phyloP scores from a whole-genome alignment of 2,329 filamentous ascomycete species.

The Verticillium isaacii region DNA sequence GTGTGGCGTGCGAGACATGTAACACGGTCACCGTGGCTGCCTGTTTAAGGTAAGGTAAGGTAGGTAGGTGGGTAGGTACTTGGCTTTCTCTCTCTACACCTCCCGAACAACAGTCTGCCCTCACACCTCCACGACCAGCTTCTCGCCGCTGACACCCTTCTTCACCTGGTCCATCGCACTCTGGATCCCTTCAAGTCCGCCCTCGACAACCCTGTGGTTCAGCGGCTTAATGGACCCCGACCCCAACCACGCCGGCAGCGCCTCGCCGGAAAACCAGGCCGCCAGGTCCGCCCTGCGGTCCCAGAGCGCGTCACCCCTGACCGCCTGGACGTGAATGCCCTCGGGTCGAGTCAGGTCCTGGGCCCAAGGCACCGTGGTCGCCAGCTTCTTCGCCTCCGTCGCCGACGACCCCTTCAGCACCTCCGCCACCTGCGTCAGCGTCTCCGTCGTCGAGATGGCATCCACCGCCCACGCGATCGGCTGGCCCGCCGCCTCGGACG shows the following conservation, averaged over 20 bases:
- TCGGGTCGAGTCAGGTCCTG: background rate
- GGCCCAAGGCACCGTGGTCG: background rate
- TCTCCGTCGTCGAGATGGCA: slow-evolving; percentile 3
- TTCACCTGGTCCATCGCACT: slow-evolving; percentile 35
- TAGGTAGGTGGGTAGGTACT: too few relatives aligned
- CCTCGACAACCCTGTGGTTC: slow-evolving; percentile 32
- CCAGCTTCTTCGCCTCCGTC: background rate
- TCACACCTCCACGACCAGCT: slow-evolving; percentile 23
- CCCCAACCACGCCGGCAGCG: slow-evolving; percentile 17
- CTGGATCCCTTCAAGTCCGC: slow-evolving; percentile 27
- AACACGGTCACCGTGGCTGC: background rate
- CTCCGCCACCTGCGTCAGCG: background rate
- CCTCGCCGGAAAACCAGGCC: slow-evolving; percentile 1
- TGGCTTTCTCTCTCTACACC: background rate
- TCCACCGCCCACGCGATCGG: slow-evolving; percentile 7
- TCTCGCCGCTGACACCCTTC: slow-evolving; percentile 37
- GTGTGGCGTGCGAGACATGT: background rate
- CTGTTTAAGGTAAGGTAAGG: background rate
- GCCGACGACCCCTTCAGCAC: background rate
- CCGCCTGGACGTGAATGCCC: background rate
- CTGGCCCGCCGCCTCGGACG: background rate
- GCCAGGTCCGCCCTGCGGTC: slow-evolving; percentile 1
- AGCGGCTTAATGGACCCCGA: slow-evolving; percentile 34
- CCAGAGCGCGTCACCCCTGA: slow-evolving; percentile 1
- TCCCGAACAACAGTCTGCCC: background rate